Evolutionary conservation across 805 yeast species (phyloP).

Genomic region (Candida tammaniensis): DNA sequence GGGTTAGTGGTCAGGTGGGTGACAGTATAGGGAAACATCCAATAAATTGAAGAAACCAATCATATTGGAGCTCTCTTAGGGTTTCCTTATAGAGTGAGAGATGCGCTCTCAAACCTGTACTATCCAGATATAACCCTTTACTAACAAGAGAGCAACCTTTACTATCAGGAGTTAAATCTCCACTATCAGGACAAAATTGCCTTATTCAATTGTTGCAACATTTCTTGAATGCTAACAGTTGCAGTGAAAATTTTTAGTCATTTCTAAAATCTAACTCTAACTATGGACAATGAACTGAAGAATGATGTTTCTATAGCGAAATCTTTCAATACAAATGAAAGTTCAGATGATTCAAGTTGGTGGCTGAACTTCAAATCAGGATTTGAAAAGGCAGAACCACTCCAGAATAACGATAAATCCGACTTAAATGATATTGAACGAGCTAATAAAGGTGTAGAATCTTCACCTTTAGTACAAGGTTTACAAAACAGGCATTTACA

Average conservation of each 20-base stretch:
- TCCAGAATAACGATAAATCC: slow-evolving; percentile 2
- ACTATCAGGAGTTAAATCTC: too few relatives aligned
- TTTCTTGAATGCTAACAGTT: too few relatives aligned
- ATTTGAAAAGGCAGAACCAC: slow-evolving; percentile 20
- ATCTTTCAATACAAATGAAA: neutral
- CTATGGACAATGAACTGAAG: slow-evolving; percentile 1
- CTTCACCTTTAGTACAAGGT: slow-evolving; percentile 42
- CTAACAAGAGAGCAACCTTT: too few relatives aligned
- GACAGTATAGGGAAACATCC: too few relatives aligned
- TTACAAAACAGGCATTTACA: slow-evolving; percentile 50
- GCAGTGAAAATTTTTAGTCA: too few relatives aligned
- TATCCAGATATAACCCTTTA: too few relatives aligned
- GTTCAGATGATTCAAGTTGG: slow-evolving; percentile 7
- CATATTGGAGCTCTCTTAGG: slow-evolving; percentile 2
- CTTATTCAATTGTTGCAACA: too few relatives aligned
- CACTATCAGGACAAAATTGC: neutral
- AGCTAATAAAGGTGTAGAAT: slow-evolving; percentile 30
- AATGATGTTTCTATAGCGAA: slow-evolving; percentile 1
- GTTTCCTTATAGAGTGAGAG: slow-evolving; percentile 4
- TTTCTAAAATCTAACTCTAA: too few relatives aligned
- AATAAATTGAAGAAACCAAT: too few relatives aligned
- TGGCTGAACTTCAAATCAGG: slow-evolving; percentile 31
- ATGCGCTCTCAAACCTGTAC: slow-evolving; percentile 2
- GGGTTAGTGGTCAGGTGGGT: too few relatives aligned
- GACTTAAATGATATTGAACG: slow-evolving; percentile 28